Base-by-base conservation (phyloP, 805 yeast genomes). In the Soucietia sequanensis region DNA sequence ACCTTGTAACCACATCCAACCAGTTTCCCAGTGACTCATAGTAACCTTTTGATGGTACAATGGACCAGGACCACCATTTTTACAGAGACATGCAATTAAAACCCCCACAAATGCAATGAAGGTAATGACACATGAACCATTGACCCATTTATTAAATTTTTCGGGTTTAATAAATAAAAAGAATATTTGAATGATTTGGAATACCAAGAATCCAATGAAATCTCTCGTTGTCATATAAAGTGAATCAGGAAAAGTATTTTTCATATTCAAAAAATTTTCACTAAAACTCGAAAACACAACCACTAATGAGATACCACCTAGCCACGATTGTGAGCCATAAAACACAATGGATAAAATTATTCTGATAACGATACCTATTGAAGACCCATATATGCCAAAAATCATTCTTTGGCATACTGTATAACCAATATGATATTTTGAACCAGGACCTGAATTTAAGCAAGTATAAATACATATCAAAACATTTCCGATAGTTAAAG, bases 1-100 rank as follows among this genome's bases (percentile, higher is more conserved):
- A 18, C 68, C 66, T 17, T 46, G 43, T 27, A 68, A 41, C 48
- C 65, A 58, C 18, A 59, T 60, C 73, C 72, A 68, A 14, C 56
- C 68, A 8, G 60, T 57, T 21, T 58, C 50, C 6, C 58, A 37
- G 16, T 52, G 28, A 1, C 50, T 41, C 13, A 58, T 33, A 58
- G 38, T 6, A 4, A 54, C 55, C 19, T 43, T 39, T 21, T 52
- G 42, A 31, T 58, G 44, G 41, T 43, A 60, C 6, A 56, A 38
- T 17, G 56, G 55, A 11, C 65, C 66, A n/a, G 63, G 61, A 9
- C 66, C 64, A n/a, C 58, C 60, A 33, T 60, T 60, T 21, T 53
- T 41, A 16, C 46, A 41, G 22, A 62, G 27, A 31, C 41, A 40
- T 5, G 31, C 18, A n/a, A 17, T 24, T 3, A 40, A 18, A n/a